Evolutionary conservation across 352 stramenopile species (phyloP).

Genomic region (Phytophthora chlamydospora): DNA sequence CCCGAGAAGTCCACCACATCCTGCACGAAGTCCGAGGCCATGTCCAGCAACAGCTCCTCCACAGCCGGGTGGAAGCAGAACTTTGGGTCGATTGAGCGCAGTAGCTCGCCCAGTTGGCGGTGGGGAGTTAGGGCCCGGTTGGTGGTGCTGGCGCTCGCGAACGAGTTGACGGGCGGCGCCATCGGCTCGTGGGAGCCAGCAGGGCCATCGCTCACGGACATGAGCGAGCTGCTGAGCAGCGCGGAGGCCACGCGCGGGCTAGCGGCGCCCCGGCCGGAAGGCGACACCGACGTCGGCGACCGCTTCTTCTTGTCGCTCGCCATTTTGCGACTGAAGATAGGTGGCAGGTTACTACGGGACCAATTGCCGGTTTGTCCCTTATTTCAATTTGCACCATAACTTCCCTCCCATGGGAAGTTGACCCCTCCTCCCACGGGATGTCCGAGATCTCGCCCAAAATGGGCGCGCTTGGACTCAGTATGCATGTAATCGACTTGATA

Average conservation of each 20-base stretch:
- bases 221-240: slow-evolving; percentile 20
- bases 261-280: slow-evolving; percentile 6
- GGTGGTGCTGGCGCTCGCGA: slow-evolving; percentile 42
- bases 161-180: slow-evolving; percentile 47
- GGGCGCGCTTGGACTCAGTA: too few species aligned
- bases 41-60: slow-evolving; percentile 83
- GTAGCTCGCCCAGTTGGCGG: slow-evolving; percentile 67
- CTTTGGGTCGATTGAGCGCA: slow-evolving; percentile 73
- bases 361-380: too few species aligned
- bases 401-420: too few species aligned
- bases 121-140: slow-evolving; percentile 72
- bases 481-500: too few species aligned
- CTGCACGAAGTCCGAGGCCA: slow-evolving; percentile 81
- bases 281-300: slow-evolving; percentile 11
- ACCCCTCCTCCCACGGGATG: too few species aligned
- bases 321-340: slow-evolving; percentile 28
- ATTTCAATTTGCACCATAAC: too few species aligned
- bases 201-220: slow-evolving; percentile 9
- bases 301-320: slow-evolving; percentile 38
- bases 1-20: slow-evolving; percentile 77
- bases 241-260: slow-evolving; percentile 18
- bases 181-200: slow-evolving; percentile 26
- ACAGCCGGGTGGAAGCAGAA: slow-evolving; percentile 80
- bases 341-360: too few species aligned
- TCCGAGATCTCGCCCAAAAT: too few species aligned